Base-by-base conservation (phyloP, 768 basidiomycete genomes). In the Panus rudis region DNA sequence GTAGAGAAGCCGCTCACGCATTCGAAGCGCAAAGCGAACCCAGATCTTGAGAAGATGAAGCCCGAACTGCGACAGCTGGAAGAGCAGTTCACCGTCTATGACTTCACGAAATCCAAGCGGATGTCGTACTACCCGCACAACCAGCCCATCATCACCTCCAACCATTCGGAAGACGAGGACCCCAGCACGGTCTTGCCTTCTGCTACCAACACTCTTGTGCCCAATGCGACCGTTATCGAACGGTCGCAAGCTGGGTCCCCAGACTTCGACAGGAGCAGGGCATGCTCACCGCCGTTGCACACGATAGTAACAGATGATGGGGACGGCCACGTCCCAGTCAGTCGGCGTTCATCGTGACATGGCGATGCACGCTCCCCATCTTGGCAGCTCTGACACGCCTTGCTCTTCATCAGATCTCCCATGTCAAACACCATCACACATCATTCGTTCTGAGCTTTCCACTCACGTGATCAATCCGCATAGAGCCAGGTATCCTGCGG, bases 1-100 rank as follows among this genome's bases (percentile, higher is more conserved):
- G 93, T 93, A 41, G 94, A 98, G 66, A 97, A 97, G 61, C 94
- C 94, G n/a, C 67, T 98, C 43, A 96, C 91, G 43, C 92, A 93
- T 49, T 73, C 86, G 34, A 96, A 92, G 63, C 82, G 96, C 26
- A 98, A 94, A 58, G 81, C 78, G 23, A 93, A 93, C 58, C 81
- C 78, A 24, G 90, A 96, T 64, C 60, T 88, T 10, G 87, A 88
- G 51, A 85, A 84, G 62, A 78, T 98, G 73, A 89, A 84, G 57
- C 84, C 91, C 17, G 96, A 98, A 60, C 73, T 90, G 61, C 77
- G 92, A 48, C 79, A 90, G 63, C 76, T 98, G 49, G 94, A 97
- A 63, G 92, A 97, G 62, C 88, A 92, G 88, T 96, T 96, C 64
- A 88, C 84, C 34, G 70, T 87, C 4, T 96, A 93, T 56, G 90